Conservation (phyloP, 257 asterid species). For the Lantana camara region DNA sequence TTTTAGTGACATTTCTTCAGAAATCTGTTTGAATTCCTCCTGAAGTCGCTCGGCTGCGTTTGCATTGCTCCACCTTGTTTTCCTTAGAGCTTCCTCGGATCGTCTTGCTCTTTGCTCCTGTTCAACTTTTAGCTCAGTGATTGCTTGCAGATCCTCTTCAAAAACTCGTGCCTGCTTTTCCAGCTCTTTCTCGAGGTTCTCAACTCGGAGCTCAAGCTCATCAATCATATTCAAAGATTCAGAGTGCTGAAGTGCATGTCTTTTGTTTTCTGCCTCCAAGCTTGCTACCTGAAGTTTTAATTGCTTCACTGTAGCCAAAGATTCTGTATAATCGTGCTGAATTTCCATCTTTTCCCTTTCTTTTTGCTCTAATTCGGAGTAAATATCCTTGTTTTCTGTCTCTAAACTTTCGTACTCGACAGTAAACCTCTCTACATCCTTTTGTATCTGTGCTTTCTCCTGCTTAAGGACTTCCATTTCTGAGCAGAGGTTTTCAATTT, state of each 20-base stretch:
- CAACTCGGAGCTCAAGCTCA: constrained; percentile 59
- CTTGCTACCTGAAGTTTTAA: constrained; percentile 50
- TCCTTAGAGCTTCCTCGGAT: constrained; percentile 81
- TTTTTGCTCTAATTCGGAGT: constrained; percentile 47
- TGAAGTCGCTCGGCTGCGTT: constrained; percentile 58
- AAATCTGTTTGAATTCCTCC: constrained; percentile 66
- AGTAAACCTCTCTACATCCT: constrained; percentile 50
- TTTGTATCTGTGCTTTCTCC: constrained; percentile 56
- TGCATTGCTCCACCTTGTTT: constrained; percentile 51
- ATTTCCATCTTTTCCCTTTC: constrained; percentile 51
- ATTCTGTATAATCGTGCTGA: constrained; percentile 50
- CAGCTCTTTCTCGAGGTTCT: constrained; percentile 66
- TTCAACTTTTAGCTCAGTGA: constrained; percentile 49
- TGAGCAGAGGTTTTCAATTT: constrained; percentile 44
- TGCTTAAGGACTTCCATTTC: constrained; percentile 67
- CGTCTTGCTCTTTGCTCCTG: constrained; percentile 77
- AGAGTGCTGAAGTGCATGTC: constrained; percentile 50
- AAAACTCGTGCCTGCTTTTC: constrained; percentile 57
- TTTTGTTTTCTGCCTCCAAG: constrained; percentile 57
- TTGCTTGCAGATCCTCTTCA: constrained; percentile 57
- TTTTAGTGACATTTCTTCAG: constrained; percentile 61
- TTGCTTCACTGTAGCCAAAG: constrained; percentile 55
- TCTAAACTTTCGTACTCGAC: constrained; percentile 51
- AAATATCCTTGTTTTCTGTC: constrained; percentile 51
- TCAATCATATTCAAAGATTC: constrained; percentile 51